Evolutionary conservation across 2,329 filamentous ascomycete species (phyloP).

Genomic region (Cordyceps pruinosa): DNA sequence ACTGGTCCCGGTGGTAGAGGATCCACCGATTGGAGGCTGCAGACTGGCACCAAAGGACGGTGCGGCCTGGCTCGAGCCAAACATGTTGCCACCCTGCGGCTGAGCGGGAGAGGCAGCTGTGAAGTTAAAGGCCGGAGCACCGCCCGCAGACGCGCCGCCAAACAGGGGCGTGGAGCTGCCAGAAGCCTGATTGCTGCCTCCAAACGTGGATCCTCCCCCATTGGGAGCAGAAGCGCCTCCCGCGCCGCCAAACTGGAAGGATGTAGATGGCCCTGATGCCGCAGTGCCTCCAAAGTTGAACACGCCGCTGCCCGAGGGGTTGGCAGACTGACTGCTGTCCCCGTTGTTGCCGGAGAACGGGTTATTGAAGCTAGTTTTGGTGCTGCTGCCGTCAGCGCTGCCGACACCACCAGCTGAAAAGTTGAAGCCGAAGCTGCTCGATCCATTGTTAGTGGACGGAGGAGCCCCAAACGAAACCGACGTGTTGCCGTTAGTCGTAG

Average conservation of each 20-base stretch:
- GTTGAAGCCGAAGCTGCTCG: conserved; percentile 24
- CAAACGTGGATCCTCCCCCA: conserved; percentile 20
- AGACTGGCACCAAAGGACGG: conserved; percentile 31
- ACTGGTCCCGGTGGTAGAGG: conserved; percentile 40
- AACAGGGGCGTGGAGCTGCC: conserved; percentile 23
- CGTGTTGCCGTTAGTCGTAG: conserved; percentile 19
- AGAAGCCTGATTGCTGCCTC: conserved; percentile 19
- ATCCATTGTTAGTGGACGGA: conserved; percentile 17
- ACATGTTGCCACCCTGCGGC: conserved; percentile 24
- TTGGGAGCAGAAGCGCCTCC: conserved; percentile 19
- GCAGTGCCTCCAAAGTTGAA: conserved; percentile 33
- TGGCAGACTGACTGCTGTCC: conserved; percentile 19
- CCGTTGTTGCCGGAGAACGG: conserved; percentile 29
- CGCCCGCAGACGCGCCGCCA: conserved; percentile 24
- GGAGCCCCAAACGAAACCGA: conserved; percentile 32
- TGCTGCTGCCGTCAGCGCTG: conserved; percentile 16
- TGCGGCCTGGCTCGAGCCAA: conserved; percentile 29
- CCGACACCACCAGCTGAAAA: conserved; percentile 21
- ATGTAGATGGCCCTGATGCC: conserved; percentile 21
- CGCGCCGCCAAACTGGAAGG: conserved; percentile 34
- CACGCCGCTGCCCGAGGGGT: conserved; percentile 23
- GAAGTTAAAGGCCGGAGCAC: conserved; percentile 34
- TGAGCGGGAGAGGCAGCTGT: conserved; percentile 26
- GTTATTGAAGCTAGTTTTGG: conserved; percentile 30
- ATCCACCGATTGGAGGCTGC: conserved; percentile 36